A percentile compares a stretch with the other conserved stretches of the same genome.
Evolutionary conservation across 331 rosid species (phyloP).

Genomic region (Phaseolus coccineus): DNA sequence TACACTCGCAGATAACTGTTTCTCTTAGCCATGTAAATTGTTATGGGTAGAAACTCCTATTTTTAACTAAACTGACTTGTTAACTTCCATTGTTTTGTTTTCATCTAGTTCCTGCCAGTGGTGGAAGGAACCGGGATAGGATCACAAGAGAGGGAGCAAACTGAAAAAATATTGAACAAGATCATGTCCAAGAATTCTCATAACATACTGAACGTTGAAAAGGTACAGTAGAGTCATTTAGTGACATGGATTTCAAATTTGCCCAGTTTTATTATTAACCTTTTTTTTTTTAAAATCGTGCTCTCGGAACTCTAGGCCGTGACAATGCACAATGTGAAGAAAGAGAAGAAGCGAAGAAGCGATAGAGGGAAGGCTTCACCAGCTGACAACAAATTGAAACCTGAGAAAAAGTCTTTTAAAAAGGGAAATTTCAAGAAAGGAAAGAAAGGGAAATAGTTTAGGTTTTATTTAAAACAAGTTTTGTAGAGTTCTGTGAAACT

Average conservation of each 20-base stretch:
- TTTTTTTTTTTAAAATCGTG: neutral
- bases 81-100: conserved; percentile 36
- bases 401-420: conserved; percentile 60
- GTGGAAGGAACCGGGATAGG: conserved; percentile 68
- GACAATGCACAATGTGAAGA: conserved; percentile 74
- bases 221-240: conserved; percentile 54
- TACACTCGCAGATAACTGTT: neutral
- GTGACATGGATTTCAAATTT: conserved; percentile 30
- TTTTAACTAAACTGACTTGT: conserved; percentile 21
- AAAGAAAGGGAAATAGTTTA: conserved; percentile 60
- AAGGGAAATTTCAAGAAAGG: conserved; percentile 64
- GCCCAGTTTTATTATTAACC: neutral
- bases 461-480: neutral
- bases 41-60: conserved; percentile 12
- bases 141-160: conserved; percentile 76
- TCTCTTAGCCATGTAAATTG: conserved; percentile 35
- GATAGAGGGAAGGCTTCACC: conserved; percentile 55
- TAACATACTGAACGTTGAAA: conserved; percentile 74
- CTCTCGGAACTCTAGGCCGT: conserved; percentile 64
- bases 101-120: conserved; percentile 82
- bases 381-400: conserved; percentile 68
- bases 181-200: conserved; percentile 85
- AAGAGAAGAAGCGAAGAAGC: conserved; percentile 65
- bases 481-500: conserved; percentile 37
- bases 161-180: conserved; percentile 83